Percentiles rank a stretch among this genome's conserved stretches.
Evolutionary conservation across 164 flowering plant genomes (phyloP).

Genomic region (Tinospora cordifolia): DNA sequence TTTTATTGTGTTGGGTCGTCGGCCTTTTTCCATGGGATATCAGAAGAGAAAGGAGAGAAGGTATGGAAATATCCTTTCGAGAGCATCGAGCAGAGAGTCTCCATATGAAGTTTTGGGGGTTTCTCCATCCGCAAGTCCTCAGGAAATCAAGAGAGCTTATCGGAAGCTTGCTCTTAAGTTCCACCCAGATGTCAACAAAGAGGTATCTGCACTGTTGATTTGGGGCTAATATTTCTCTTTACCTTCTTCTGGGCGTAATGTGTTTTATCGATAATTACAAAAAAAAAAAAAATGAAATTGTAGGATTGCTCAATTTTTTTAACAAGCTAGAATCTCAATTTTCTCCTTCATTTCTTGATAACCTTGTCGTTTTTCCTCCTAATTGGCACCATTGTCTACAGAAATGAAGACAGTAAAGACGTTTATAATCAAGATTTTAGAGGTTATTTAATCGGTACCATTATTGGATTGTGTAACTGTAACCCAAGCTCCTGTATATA

Average conservation of each 20-base stretch:
- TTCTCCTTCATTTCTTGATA: neutral
- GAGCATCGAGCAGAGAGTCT: conserved; percentile 54
- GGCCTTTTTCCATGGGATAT: neutral
- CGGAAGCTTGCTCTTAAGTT: conserved; percentile 85
- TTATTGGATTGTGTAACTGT: too few species aligned
- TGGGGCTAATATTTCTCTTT: neutral
- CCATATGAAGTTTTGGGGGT: conserved; percentile 88
- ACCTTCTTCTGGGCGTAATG: neutral
- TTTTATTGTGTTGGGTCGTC: conserved; percentile 2
- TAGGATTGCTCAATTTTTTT: neutral
- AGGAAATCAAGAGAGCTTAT: conserved; percentile 84
- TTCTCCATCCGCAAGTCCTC: conserved; percentile 57
- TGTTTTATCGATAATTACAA: neutral
- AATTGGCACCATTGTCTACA: neutral
- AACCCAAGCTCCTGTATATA: neutral
- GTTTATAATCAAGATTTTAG: too few species aligned
- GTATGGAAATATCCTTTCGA: conserved; percentile 20
- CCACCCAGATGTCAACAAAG: conserved; percentile 95
- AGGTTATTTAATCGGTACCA: too few species aligned
- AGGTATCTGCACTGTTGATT: conserved; percentile 32
- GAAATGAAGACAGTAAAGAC: neutral
- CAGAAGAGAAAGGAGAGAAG: conserved; percentile 18
- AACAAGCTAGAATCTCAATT: neutral
- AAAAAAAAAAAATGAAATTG: neutral
- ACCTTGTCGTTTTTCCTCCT: too few species aligned